These are phyloP conservation scores for Samsoniella hepiali DNA, from an alignment of 2,329 filamentous ascomycete genomes.

Conservation along the genomic window DNA sequence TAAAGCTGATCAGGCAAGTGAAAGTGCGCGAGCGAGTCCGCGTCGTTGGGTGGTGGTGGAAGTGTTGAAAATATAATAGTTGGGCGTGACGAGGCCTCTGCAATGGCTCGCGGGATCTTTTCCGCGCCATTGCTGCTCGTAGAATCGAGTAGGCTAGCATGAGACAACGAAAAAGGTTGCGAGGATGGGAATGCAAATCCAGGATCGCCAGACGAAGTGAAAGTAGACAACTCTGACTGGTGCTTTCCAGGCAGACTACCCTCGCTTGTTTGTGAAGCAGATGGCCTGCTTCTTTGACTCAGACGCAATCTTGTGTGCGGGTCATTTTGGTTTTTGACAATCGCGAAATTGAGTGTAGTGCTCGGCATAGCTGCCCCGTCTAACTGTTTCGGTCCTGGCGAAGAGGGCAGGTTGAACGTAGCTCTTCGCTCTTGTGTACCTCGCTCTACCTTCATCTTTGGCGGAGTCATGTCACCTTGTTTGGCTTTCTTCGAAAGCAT, in stretches of 20 bases:
- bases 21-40: constrained; percentile 25
- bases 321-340: constrained; percentile 74
- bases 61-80: constrained; percentile 23
- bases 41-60: constrained; percentile 28
- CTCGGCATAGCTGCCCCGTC: constrained; percentile 30
- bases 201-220: background rate
- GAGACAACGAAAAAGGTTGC: constrained; percentile 5
- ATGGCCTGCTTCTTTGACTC: constrained; percentile 56
- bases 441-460: background rate
- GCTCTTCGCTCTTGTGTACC: background rate
- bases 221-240: background rate
- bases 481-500: constrained; percentile 10
- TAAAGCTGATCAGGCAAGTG: constrained; percentile 67
- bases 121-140: background rate
- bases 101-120: constrained; percentile 12
- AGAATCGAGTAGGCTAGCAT: background rate
- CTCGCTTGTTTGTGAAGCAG: constrained; percentile 48
- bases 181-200: constrained; percentile 12
- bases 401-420: background rate
- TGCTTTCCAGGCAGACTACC: constrained; percentile 23
- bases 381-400: background rate
- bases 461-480: background rate
- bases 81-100: background rate
- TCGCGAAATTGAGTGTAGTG: constrained; percentile 58
- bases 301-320: constrained; percentile 59